Percentiles rank a stretch among this genome's conserved stretches.
Conservation (phyloP, 2,329 filamentous ascomycete species). For the Neonectria coccinea region DNA sequence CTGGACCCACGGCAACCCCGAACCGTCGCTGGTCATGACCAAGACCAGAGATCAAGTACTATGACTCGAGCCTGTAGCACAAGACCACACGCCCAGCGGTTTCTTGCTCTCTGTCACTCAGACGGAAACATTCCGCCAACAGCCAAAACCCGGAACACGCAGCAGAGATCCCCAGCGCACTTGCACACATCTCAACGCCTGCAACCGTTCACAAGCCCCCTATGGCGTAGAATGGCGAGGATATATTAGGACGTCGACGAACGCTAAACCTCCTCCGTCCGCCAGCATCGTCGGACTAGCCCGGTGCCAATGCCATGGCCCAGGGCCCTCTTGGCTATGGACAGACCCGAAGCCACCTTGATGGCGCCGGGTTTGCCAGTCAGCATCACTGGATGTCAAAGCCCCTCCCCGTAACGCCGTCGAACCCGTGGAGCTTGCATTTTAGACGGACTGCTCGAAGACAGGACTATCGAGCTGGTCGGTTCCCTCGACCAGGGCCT, state of each 20-base stretch:
- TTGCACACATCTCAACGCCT: not conserved
- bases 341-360: not conserved
- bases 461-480: not conserved
- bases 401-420: not conserved
- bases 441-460: not conserved
- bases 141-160: not conserved
- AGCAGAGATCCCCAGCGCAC: not conserved
- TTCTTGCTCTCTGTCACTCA: not conserved
- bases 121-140: conserved; percentile 1
- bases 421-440: conserved; percentile 7
- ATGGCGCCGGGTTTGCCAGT: not conserved
- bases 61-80: not conserved
- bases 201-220: not conserved
- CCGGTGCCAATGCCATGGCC: conserved; percentile 1
- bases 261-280: not conserved
- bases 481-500: conserved; percentile 2
- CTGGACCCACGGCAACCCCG: not conserved
- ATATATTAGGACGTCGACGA: not conserved
- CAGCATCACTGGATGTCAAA: not conserved
- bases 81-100: not conserved
- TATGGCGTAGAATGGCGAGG: not conserved
- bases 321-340: not conserved
- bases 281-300: not conserved
- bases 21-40: not conserved
- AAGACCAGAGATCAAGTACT: not conserved